A percentile compares a stretch with the other conserved stretches of the same genome.
phyloP scores from a whole-genome alignment of 75 land plant genomes.

The Cunninghamia lanceolata region DNA sequence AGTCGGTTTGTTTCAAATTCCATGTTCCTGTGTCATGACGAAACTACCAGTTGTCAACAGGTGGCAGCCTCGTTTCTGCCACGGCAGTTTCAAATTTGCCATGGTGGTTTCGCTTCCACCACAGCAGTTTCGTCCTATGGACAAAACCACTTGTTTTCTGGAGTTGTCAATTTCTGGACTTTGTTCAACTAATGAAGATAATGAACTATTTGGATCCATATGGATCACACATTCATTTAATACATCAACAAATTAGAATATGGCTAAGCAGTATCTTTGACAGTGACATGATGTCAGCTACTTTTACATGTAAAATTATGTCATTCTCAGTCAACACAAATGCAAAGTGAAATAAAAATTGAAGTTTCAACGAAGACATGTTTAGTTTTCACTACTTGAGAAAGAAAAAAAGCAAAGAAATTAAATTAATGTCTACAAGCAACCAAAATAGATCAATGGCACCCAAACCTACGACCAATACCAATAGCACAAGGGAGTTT shows the following conservation, averaged over 20 bases:
- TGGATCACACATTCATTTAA: neutral
- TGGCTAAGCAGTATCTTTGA: neutral
- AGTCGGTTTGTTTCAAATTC: too few relatives aligned
- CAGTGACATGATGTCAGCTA: neutral
- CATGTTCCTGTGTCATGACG: too few relatives aligned
- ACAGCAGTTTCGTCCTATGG: too few relatives aligned
- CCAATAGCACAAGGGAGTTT: neutral
- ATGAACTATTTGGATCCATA: too few relatives aligned
- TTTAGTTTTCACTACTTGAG: neutral
- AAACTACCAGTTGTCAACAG: too few relatives aligned
- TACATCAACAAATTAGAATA: neutral
- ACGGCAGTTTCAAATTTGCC: too few relatives aligned
- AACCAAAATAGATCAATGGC: neutral
- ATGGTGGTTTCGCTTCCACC: too few relatives aligned
- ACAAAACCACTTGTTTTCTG: too few relatives aligned
- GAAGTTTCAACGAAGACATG: neutral
- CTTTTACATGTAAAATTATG: neutral
- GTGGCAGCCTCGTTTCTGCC: too few relatives aligned
- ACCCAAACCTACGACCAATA: too few relatives aligned
- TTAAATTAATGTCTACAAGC: neutral
- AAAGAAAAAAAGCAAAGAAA: neutral
- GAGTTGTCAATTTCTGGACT: too few relatives aligned
- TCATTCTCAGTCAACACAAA: slow-evolving; percentile 1
- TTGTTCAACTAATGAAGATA: too few relatives aligned
- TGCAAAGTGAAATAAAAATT: neutral